Percentiles rank a stretch among this genome's conserved stretches.
phyloP scores from a whole-genome alignment of 1,139 yeast genomes.

The Saccharomycopsis phalli region DNA sequence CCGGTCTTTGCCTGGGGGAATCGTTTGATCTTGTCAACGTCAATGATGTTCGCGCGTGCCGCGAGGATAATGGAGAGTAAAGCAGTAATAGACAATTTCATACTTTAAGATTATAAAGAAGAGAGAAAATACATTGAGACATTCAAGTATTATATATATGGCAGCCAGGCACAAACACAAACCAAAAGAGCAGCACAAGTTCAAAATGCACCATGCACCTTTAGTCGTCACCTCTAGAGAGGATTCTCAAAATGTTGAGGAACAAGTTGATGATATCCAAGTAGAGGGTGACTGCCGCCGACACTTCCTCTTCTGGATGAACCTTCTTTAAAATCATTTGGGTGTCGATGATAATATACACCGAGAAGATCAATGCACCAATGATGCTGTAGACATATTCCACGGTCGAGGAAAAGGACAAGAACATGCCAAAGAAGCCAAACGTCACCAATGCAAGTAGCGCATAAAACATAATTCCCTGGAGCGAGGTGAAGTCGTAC shows the following conservation, averaged over 20 bases:
- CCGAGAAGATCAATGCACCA: conserved; percentile 68
- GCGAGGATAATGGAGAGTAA: no score
- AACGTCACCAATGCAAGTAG: conserved; percentile 66
- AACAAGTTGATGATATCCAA: conserved; percentile 78
- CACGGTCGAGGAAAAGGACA: conserved; percentile 47
- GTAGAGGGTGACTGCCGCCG: conserved; percentile 69
- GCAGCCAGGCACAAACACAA: not conserved
- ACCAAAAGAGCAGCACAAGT: not conserved
- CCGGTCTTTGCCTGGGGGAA: no score
- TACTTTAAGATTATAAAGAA: no score
- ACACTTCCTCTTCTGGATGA: conserved; percentile 79
- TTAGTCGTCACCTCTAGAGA: conserved; percentile 41
- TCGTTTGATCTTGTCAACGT: no score
- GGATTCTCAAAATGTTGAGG: conserved; percentile 62
- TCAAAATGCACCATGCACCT: no score
- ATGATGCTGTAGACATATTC: conserved; percentile 61
- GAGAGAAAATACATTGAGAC: not conserved
- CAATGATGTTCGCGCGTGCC: no score
- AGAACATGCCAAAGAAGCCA: conserved; percentile 61
- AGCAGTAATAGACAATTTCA: no score
- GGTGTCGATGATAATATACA: conserved; percentile 73
- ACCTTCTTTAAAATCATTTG: conserved; percentile 72
- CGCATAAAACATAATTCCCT: conserved; percentile 51
- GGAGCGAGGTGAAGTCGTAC: conserved; percentile 71
- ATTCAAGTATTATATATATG: not conserved